Conservation (phyloP, 148 eudicot species). For the Fallopia convolvulus region DNA sequence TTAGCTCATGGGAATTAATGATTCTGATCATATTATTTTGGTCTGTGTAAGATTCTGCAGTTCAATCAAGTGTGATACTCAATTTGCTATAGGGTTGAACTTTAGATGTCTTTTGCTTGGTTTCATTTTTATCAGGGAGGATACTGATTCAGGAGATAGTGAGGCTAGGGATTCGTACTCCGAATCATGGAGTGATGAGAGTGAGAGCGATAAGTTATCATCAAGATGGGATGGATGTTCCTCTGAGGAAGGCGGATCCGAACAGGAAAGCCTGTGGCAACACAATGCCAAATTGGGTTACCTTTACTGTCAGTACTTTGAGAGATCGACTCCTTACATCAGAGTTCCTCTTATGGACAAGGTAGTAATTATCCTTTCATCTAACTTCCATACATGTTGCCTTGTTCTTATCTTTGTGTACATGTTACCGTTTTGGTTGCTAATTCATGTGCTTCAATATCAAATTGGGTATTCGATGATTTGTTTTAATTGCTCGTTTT, state of each 20-base stretch:
- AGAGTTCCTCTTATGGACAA: constrained; percentile 95
- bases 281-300: constrained; percentile 67
- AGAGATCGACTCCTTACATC: constrained; percentile 74
- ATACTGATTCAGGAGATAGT: constrained; percentile 41
- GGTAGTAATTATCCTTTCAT: constrained; percentile 28
- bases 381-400: background rate
- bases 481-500: background rate
- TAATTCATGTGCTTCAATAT: background rate
- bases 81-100: background rate
- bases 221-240: constrained; percentile 94
- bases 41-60: background rate
- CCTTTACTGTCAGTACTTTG: constrained; percentile 81
- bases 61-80: background rate
- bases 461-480: background rate
- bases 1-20: background rate
- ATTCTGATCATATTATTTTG: background rate
- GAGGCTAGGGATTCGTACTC: constrained; percentile 82
- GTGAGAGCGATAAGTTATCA: constrained; percentile 69
- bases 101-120: background rate
- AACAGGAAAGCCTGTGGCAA: constrained; percentile 56
- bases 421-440: background rate
- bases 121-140: constrained; percentile 1
- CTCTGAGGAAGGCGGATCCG: constrained; percentile 56
- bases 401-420: background rate
- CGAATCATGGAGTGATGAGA: constrained; percentile 85